Evolutionary conservation across 164 flowering plant species (phyloP), one percentile per base, ranked within the genome.

Genomic region (Chimonanthus praecox): DNA sequence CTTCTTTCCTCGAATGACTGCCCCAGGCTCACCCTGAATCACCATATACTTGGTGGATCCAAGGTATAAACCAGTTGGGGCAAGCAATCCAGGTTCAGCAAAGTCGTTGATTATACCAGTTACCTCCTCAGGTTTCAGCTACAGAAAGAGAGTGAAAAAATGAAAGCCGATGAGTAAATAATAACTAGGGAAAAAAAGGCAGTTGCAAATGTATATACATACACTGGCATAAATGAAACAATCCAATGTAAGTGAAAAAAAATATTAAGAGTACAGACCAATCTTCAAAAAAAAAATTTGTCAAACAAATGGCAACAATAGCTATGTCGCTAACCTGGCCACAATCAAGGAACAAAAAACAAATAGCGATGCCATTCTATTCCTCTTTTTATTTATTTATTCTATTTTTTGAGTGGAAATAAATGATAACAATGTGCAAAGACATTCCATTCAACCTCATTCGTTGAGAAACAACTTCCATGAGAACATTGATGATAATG

Each of bases 1-100:
- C 77, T 75, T 75, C 69, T 70, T 75, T 21, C 77, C 77, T 50
- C 75, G 69, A 20, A 73, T 73, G 70, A 73, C 75, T 49, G 64
- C 75, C 16, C 75, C 75, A 3, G 75, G 64, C 47, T 73, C 75
- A 13, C 75, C 75, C 66, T 73, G 75, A 61, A 73, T 73, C 21
- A 73, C 75, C 75, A 73, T 73, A 54, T 67, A 73, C 71, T 73
- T 73, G 13, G 75, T 67, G 16, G 69, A 64, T 6, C 75, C 75
- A 44, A 73, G 75, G 49, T 51, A 73, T 44, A 73, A 49, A 4
- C 75, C 75, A 20, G 75, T 73, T 0, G 75, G 75, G 4, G 75
- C 75, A 51, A 73, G 75, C 2, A 61, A 54, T 18, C 75, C 75
- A 33, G 75, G 75, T 58, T 73, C 75, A 46, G 60, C 49, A 49